Conservation (phyloP, 768 basidiomycete species). For the Rickenella mellea region DNA sequence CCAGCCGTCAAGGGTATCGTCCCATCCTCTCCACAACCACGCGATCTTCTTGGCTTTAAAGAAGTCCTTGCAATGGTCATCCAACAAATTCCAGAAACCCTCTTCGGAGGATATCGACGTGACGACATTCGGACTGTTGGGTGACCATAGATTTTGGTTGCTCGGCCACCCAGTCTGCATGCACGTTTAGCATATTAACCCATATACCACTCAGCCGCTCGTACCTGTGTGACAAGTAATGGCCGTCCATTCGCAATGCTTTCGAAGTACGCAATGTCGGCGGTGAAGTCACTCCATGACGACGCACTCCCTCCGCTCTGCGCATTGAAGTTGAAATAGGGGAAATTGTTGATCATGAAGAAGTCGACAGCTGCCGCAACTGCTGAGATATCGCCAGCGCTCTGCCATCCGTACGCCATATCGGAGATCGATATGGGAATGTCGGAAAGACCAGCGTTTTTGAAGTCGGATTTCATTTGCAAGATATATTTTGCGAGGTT, state of each 20-base stretch:
- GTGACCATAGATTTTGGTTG: constrained; percentile 9
- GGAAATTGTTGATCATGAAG: constrained; percentile 7
- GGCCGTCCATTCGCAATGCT: not conserved
- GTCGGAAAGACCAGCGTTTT: constrained; percentile 1
- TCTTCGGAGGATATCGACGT: constrained; percentile 8
- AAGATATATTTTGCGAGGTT: constrained; percentile 5
- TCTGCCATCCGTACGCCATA: constrained; percentile 9
- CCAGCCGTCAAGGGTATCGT: constrained; percentile 9
- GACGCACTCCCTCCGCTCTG: not conserved
- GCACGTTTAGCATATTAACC: not conserved
- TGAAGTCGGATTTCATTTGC: constrained; percentile 6
- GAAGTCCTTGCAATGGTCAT: constrained; percentile 8
- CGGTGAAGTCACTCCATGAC: not conserved
- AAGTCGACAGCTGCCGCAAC: constrained; percentile 10
- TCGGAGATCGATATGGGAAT: constrained; percentile 12
- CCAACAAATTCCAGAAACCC: constrained; percentile 11
- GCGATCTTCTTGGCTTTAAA: constrained; percentile 6
- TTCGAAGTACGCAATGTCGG: not conserved
- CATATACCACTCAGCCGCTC: not conserved
- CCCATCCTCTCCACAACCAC: constrained; percentile 11
- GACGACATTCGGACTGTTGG: constrained; percentile 10
- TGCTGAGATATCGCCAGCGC: constrained; percentile 3
- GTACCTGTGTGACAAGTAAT: not conserved
- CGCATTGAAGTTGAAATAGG: not conserved
- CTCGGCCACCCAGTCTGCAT: constrained; percentile 12